Evolutionary conservation across 495 filamentous ascomycete genomes (phyloP).

Genomic region (Aspergillus olivimuriae): DNA sequence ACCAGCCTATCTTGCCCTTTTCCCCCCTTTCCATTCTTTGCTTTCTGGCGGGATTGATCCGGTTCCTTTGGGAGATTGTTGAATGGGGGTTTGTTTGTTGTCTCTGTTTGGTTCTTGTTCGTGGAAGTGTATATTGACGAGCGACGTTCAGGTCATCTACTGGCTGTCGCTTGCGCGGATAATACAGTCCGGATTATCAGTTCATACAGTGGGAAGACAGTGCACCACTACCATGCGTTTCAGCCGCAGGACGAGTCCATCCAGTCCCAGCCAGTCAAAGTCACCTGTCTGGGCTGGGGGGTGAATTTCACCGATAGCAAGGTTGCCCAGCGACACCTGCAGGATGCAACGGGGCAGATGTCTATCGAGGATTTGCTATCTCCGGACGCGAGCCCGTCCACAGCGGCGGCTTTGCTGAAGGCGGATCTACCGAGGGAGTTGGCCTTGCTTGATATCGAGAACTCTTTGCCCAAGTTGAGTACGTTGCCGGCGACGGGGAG

Average conservation of each 20-base stretch:
- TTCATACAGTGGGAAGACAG: conserved; percentile 68
- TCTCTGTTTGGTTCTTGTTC: no score
- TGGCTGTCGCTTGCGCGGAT: conserved; percentile 76
- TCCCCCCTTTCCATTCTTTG: background rate
- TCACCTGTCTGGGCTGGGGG: conserved; percentile 69
- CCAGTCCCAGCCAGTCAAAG: conserved; percentile 24
- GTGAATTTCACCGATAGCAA: conserved; percentile 58
- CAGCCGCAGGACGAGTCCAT: conserved; percentile 21
- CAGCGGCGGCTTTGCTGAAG: conserved; percentile 34
- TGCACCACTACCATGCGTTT: conserved; percentile 55
- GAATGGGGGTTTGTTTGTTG: background rate
- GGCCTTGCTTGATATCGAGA: conserved; percentile 70
- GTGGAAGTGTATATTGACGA: no score
- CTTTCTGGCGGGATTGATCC: background rate
- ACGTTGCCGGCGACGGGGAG: conserved; percentile 52
- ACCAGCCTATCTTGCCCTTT: conserved; percentile 1
- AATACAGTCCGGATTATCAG: conserved; percentile 63
- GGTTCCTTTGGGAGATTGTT: background rate
- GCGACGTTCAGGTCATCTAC: conserved; percentile 63
- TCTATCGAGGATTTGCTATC: conserved; percentile 39
- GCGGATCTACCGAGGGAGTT: conserved; percentile 71
- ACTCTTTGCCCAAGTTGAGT: conserved; percentile 73
- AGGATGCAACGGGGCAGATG: conserved; percentile 33
- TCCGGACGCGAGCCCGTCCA: conserved; percentile 32
- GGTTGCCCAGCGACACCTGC: conserved; percentile 35